Percentiles rank a stretch among this genome's conserved stretches.
phyloP scores from a whole-genome alignment of 768 basidiomycete species.

The Royoungia palumana region DNA sequence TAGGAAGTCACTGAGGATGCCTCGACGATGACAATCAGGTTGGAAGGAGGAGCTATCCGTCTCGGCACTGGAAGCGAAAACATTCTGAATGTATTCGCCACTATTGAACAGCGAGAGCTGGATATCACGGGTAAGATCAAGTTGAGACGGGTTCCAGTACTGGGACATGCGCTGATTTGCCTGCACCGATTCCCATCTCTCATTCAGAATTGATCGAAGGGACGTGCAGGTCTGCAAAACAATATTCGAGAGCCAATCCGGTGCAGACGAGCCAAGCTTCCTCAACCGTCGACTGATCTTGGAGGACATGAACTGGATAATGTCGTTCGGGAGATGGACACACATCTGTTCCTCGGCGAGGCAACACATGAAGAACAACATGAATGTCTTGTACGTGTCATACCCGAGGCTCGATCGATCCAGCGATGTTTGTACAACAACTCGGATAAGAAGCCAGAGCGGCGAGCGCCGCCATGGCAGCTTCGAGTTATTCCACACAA shows the following conservation, averaged over 20 bases:
- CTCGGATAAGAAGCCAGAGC: conserved; percentile 36
- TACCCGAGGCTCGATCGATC: conserved; percentile 5
- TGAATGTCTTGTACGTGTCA: conserved; percentile 45
- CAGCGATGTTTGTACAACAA: conserved; percentile 33
- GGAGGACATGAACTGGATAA: conserved; percentile 28
- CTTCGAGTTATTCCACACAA: conserved; percentile 15
- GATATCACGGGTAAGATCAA: conserved; percentile 31
- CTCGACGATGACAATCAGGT: conserved; percentile 7
- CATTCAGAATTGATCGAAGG: conserved; percentile 23
- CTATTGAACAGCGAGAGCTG: conserved; percentile 33
- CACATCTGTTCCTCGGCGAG: conserved; percentile 22
- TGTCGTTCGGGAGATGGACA: conserved; percentile 18
- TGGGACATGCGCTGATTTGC: conserved; percentile 20
- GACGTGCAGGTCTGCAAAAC: conserved; percentile 34
- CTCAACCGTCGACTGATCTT: conserved; percentile 26
- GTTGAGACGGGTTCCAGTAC: conserved; percentile 28
- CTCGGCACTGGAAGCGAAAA: conserved; percentile 1
- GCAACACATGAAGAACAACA: conserved; percentile 38
- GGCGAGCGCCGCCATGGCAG: conserved; percentile 37
- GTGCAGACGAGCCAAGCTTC: conserved; percentile 24
- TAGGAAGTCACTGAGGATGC: conserved; percentile 17
- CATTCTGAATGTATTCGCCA: conserved; percentile 24
- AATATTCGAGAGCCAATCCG: conserved; percentile 35
- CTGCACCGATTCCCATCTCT: conserved; percentile 35
- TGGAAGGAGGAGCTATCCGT: conserved; percentile 4